Conservation (phyloP, 2,329 filamentous ascomycete genomes). For the Neofusicoccum parvum region DNA sequence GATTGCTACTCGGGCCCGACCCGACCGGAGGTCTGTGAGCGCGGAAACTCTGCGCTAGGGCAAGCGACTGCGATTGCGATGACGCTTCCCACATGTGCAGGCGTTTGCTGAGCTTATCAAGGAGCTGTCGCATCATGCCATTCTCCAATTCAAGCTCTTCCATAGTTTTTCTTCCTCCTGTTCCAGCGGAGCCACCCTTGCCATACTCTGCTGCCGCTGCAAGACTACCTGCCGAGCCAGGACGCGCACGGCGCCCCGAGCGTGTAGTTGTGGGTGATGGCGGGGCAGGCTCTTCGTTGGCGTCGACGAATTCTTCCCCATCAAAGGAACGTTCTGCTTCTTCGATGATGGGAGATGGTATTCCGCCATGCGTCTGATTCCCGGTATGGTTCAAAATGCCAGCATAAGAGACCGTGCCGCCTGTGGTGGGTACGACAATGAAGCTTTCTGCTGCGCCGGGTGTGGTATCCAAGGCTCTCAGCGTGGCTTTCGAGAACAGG, state of each 20-base stretch:
- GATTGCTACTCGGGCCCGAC: slow-evolving; percentile 19
- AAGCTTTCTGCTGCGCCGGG: slow-evolving; percentile 59
- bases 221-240: slow-evolving; percentile 23
- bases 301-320: slow-evolving; percentile 84
- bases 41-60: slow-evolving; percentile 76
- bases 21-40: slow-evolving; percentile 32
- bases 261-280: slow-evolving; percentile 48
- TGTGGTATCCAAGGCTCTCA: slow-evolving; percentile 72
- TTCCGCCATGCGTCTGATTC: slow-evolving; percentile 35
- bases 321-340: slow-evolving; percentile 48
- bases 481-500: slow-evolving; percentile 82
- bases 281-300: slow-evolving; percentile 64
- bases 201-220: slow-evolving; percentile 26
- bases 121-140: slow-evolving; percentile 76
- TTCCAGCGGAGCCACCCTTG: slow-evolving; percentile 24
- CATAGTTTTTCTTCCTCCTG: slow-evolving; percentile 63
- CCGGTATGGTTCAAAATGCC: slow-evolving; percentile 65
- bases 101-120: slow-evolving; percentile 83
- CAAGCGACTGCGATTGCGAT: slow-evolving; percentile 82
- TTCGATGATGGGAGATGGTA: slow-evolving; percentile 42
- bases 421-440: slow-evolving; percentile 90
- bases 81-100: slow-evolving; percentile 93
- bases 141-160: slow-evolving; percentile 93
- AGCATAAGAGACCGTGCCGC: slow-evolving; percentile 90
- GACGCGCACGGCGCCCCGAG: slow-evolving; percentile 36